Evolutionary conservation across 2,329 filamentous ascomycete genomes (phyloP).

Genomic region (Botrytis tulipae): DNA sequence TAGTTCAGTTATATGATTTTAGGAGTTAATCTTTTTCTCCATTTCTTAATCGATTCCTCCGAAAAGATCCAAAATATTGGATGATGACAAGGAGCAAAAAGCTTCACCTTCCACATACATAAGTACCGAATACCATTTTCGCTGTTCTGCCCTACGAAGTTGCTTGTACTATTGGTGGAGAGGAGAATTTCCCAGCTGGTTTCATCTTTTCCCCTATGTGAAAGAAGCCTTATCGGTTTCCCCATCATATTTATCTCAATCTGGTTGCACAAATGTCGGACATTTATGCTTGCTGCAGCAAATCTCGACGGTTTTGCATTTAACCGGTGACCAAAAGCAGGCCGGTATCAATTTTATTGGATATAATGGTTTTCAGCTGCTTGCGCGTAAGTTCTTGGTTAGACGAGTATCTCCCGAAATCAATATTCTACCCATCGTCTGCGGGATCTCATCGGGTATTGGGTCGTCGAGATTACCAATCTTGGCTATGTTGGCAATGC

Average conservation of each 20-base stretch:
- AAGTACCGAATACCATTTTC: constrained; percentile 1
- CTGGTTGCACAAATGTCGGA: neutral
- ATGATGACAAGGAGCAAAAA: constrained; percentile 2
- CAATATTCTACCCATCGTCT: neutral
- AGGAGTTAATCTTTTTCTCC: neutral
- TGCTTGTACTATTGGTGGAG: neutral
- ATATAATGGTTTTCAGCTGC: neutral
- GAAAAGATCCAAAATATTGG: neutral
- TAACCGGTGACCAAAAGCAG: neutral
- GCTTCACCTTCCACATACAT: constrained; percentile 13
- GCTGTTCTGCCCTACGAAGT: neutral
- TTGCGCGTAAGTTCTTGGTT: neutral
- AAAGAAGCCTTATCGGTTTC: constrained; percentile 13
- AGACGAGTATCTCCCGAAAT: neutral
- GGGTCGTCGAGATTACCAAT: neutral
- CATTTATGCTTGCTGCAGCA: neutral
- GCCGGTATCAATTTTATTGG: neutral
- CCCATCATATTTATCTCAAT: neutral
- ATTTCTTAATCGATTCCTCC: neutral
- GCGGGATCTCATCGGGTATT: neutral
- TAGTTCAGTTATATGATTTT: neutral
- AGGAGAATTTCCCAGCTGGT: neutral
- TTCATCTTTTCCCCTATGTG: neutral
- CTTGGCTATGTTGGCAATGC: neutral
- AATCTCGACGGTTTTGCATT: neutral